Conservation (phyloP, 1,284 basidiomycete genomes). For the Uromyces viciae-fabae region DNA sequence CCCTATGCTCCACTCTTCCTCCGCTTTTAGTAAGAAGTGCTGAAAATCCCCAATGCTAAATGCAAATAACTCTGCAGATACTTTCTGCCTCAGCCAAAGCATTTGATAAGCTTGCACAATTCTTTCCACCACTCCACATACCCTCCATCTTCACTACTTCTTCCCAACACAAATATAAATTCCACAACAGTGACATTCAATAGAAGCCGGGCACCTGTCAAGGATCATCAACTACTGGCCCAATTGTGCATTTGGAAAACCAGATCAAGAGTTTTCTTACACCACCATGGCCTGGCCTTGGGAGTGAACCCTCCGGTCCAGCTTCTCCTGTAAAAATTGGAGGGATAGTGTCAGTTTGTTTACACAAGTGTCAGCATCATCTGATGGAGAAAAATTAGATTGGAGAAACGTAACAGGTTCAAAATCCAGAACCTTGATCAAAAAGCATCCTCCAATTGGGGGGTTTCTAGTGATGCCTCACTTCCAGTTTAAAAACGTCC, state of each 20-base stretch:
- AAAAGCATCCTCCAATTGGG: background rate
- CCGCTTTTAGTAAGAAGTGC: too few relatives aligned
- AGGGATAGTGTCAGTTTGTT: background rate
- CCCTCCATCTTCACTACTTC: too few relatives aligned
- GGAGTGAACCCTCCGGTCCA: background rate
- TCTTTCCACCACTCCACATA: too few relatives aligned
- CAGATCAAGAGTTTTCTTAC: background rate
- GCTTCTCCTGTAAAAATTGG: background rate
- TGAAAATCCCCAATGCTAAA: too few relatives aligned
- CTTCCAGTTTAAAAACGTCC: too few relatives aligned
- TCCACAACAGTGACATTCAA: background rate
- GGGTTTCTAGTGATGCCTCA: background rate
- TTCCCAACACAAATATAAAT: too few relatives aligned
- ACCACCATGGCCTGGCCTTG: slow-evolving; percentile 12
- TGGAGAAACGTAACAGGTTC: too few relatives aligned
- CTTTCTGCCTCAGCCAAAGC: too few relatives aligned
- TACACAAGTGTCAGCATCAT: background rate
- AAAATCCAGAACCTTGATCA: too few relatives aligned
- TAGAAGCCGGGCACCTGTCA: background rate
- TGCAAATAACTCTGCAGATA: too few relatives aligned
- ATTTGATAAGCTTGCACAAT: too few relatives aligned
- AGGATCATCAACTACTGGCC: background rate
- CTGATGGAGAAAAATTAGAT: background rate
- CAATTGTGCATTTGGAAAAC: background rate
- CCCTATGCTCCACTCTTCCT: too few relatives aligned